Percentiles rank a stretch among this genome's conserved stretches.
Conservation (phyloP, 2,329 filamentous ascomycete genomes). For the Lasiodiplodia gonubiensis region DNA sequence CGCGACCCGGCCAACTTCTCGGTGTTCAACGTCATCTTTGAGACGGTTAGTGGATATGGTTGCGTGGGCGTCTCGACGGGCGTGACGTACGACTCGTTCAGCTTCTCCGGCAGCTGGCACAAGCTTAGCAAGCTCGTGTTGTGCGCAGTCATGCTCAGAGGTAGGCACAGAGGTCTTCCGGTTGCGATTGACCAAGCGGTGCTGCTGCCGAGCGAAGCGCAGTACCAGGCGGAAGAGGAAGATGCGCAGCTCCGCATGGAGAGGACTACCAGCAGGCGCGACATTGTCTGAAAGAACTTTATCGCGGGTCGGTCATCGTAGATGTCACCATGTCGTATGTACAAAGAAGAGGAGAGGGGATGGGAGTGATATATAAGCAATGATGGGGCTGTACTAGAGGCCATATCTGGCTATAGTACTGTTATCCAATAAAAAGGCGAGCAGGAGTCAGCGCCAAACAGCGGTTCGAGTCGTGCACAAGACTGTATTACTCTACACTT, state of each 20-base stretch:
- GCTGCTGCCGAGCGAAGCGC: slow-evolving; percentile 44
- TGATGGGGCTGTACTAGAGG: neutral
- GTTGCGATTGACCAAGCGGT: slow-evolving; percentile 59
- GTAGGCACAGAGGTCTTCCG: slow-evolving; percentile 61
- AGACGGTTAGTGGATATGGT: slow-evolving; percentile 48
- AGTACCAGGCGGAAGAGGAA: slow-evolving; percentile 40
- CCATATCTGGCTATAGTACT: neutral
- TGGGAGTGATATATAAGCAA: no score
- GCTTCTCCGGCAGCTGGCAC: slow-evolving; percentile 56
- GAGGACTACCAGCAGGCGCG: slow-evolving; percentile 15
- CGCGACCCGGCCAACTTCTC: slow-evolving; percentile 44
- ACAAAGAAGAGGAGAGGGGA: neutral
- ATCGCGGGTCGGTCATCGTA: neutral
- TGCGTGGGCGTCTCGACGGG: slow-evolving; percentile 55
- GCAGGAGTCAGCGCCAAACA: neutral
- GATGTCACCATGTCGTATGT: neutral
- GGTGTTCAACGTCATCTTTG: slow-evolving; percentile 55
- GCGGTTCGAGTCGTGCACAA: neutral
- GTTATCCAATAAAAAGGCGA: neutral
- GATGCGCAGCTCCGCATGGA: slow-evolving; percentile 37
- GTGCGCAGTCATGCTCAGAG: slow-evolving; percentile 62
- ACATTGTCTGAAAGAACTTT: slow-evolving; percentile 1
- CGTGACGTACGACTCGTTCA: slow-evolving; percentile 51
- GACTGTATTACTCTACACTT: neutral
- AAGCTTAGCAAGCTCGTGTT: slow-evolving; percentile 60